Evolutionary conservation across 2,329 filamentous ascomycete genomes (phyloP).

Genomic region (Chrysosphaeria jannelii): DNA sequence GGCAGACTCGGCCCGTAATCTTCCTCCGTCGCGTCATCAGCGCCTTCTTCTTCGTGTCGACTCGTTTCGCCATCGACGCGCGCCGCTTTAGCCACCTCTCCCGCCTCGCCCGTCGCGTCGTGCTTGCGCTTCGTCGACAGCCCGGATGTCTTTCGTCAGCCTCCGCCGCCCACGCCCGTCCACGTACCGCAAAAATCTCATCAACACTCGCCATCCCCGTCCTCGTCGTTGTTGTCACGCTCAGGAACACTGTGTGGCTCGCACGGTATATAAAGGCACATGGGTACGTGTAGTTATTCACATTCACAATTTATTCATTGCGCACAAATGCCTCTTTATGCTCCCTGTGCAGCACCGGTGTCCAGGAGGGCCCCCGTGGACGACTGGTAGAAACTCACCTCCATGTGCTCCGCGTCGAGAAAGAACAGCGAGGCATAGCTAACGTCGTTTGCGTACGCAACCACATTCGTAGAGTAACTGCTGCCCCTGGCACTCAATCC

Average conservation of each 20-base stretch:
- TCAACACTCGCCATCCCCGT: slow-evolving; percentile 31
- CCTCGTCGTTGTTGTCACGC: too few relatives aligned
- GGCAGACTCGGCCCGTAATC: too few relatives aligned
- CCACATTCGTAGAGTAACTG: slow-evolving; percentile 14
- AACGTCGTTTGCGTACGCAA: slow-evolving; percentile 20
- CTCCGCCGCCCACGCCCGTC: background rate
- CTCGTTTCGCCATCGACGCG: slow-evolving; percentile 18
- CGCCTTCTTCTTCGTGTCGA: slow-evolving; percentile 12
- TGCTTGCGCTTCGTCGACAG: slow-evolving; percentile 28
- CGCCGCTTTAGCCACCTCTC: slow-evolving; percentile 17
- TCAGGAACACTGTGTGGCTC: background rate
- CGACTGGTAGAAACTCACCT: slow-evolving; percentile 19
- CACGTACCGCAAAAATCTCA: slow-evolving; percentile 23
- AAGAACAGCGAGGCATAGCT: slow-evolving; percentile 19
- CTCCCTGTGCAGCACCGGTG: slow-evolving; percentile 16
- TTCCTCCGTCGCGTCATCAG: slow-evolving; percentile 14
- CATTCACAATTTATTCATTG: too few relatives aligned
- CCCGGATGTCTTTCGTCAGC: slow-evolving; percentile 11
- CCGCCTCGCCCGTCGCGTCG: slow-evolving; percentile 16
- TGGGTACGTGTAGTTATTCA: slow-evolving; percentile 6
- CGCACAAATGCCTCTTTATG: slow-evolving; percentile 17
- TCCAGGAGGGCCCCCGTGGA: slow-evolving; percentile 18
- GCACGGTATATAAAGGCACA: background rate
- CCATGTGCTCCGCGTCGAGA: slow-evolving; percentile 13
- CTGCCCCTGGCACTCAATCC: slow-evolving; percentile 14